Percentiles rank a stretch among this genome's conserved stretches.
Evolutionary conservation across 2,329 filamentous ascomycete species (phyloP).

Genomic region (Cytospora chrysosperma): DNA sequence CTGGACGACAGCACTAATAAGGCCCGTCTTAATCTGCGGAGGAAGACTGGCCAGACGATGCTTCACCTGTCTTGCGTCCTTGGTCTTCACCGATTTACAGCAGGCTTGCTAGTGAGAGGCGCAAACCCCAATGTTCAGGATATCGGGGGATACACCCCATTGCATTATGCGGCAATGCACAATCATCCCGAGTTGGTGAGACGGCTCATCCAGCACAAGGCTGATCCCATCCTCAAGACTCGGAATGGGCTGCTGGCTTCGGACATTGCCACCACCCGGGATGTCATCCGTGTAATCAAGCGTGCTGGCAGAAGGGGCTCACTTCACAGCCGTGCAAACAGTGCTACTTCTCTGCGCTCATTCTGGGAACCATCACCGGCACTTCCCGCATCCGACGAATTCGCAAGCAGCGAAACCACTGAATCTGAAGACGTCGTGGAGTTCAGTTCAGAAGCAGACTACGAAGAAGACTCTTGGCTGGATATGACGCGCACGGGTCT

Average conservation of each 20-base stretch:
- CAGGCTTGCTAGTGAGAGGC: conserved; percentile 73
- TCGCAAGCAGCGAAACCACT: conserved; percentile 45
- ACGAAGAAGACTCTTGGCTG: conserved; percentile 42
- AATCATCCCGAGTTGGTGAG: conserved; percentile 74
- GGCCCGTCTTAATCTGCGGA: conserved; percentile 64
- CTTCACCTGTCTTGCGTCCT: conserved; percentile 76
- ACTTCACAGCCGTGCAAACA: conserved; percentile 61
- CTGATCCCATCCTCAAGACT: conserved; percentile 68
- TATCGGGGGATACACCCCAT: conserved; percentile 75
- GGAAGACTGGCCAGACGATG: conserved; percentile 72
- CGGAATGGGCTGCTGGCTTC: conserved; percentile 68
- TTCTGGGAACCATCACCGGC: conserved; percentile 59
- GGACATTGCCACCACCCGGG: conserved; percentile 66
- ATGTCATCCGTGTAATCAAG: conserved; percentile 63
- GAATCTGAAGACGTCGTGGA: conserved; percentile 43
- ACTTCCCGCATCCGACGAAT: conserved; percentile 41
- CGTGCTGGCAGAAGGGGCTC: conserved; percentile 63
- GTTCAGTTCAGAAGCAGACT: conserved; percentile 43
- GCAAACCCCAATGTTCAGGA: conserved; percentile 74
- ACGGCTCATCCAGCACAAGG: conserved; percentile 70
- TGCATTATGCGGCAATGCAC: conserved; percentile 79
- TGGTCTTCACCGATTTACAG: conserved; percentile 73
- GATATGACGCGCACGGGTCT: conserved; percentile 37
- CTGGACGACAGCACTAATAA: conserved; percentile 70
- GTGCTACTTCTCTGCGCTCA: conserved; percentile 64